These are phyloP conservation scores for Peronosclerospora sorghi DNA, from an alignment of 352 stramenopile genomes.

Conservation along the genomic window DNA sequence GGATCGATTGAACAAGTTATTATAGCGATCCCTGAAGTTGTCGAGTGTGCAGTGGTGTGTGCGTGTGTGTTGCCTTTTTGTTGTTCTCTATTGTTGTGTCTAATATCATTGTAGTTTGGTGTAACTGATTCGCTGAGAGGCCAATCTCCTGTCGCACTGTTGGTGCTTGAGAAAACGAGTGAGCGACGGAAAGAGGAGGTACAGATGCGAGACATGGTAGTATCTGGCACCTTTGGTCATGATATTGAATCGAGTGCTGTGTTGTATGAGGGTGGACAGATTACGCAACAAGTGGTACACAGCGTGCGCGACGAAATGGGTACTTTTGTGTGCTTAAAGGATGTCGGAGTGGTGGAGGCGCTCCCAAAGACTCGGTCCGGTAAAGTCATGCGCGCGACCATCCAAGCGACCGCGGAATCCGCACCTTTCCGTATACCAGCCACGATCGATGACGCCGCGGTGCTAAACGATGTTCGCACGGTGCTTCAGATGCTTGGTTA, in stretches of 20 bases:
- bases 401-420: conserved; percentile 37
- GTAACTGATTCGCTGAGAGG: conserved; percentile 34
- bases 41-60: conserved; percentile 78
- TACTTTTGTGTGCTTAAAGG: conserved; percentile 41
- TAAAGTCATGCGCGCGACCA: conserved; percentile 45
- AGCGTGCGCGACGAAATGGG: conserved; percentile 37
- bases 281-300: conserved; percentile 25
- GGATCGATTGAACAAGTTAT: conserved; percentile 86
- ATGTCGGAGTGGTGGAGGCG: conserved; percentile 29
- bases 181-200: conserved; percentile 25
- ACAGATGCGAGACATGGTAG: background rate
- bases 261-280: conserved; percentile 8
- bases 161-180: conserved; percentile 37
- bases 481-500: conserved; percentile 34
- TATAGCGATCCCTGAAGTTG: conserved; percentile 66
- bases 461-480: conserved; percentile 26
- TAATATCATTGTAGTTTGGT: conserved; percentile 25
- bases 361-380: conserved; percentile 42
- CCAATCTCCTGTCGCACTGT: conserved; percentile 29
- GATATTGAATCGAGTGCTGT: conserved; percentile 1
- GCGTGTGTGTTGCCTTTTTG: background rate
- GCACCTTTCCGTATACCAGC: conserved; percentile 28
- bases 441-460: conserved; percentile 39
- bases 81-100: too few species aligned
- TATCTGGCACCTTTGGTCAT: background rate